Evolutionary conservation across 192 early-diverging fungal species (phyloP), one percentile per base, ranked within the genome.

Genomic region (Gonapodya prolifera): DNA sequence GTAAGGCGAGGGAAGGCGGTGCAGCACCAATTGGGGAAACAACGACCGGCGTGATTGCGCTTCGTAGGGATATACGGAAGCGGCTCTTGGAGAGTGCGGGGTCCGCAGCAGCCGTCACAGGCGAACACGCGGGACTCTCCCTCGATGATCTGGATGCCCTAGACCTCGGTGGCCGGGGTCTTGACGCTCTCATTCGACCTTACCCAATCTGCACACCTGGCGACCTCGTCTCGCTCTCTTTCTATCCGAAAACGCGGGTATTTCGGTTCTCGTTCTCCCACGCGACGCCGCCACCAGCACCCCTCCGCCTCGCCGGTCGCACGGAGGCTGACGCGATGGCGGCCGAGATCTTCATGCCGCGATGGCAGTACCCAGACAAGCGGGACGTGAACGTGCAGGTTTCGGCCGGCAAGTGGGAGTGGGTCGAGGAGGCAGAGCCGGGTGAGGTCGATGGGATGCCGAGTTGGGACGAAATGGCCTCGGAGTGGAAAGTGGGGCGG

Each of bases 311-410:
- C 23, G 45, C 8, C 8, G 8, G 8, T 61, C 8, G 45, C 8
- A 23, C 8, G 8, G 45, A 8, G 8, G 45, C 45, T 16, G 45
- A 61, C 23, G 8, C 8, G 45, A 23, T 61, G 23, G 45, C 45
- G 45, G n/a, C n/a, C n/a, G 71, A 73, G 31, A 73, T 73, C 71
- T 73, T 73, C 71, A 18, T 73, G 71, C 71, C 71, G 2, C 18
- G 71, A 32, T 73, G 71, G 71, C 71, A 73, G 8, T 73, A 73
- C 71, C 71, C 71, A 13, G 32, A 18, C 71, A 73, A 73, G 31
- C 28, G 28, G 71, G 71, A 73, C 16, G 71, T 73, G 71, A 18
- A 30, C 31, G 71, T 73, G 28, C 2, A 32, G 31, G 31, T 73
- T 8, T 73, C 71, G 18, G 28, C 18, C 16, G 71, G 71, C 16